Conservation (phyloP, 2,329 filamentous ascomycete species). For the Didymosphaeria variabile region DNA sequence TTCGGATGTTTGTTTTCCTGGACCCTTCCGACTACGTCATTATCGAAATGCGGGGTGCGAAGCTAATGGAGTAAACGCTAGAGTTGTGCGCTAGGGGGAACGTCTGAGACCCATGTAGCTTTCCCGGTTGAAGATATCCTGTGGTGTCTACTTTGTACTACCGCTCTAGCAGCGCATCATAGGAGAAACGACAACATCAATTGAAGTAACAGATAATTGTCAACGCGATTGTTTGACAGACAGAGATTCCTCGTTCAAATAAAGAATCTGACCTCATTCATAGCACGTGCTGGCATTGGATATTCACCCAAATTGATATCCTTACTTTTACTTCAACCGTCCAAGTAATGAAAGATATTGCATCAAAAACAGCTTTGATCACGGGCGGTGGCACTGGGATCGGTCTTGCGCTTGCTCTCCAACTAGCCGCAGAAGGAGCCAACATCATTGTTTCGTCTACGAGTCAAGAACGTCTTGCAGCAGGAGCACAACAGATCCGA, state of each 20-base stretch:
- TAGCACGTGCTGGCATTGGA: neutral
- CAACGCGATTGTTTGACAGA: neutral
- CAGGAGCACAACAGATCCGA: slow-evolving; percentile 23
- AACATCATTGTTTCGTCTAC: slow-evolving; percentile 28
- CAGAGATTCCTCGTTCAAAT: neutral
- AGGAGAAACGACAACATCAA: neutral
- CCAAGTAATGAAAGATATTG: slow-evolving; percentile 25
- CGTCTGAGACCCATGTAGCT: neutral
- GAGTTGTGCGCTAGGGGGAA: neutral
- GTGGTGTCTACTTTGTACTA: neutral
- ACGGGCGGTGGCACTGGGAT: slow-evolving; percentile 29
- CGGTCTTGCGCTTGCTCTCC: slow-evolving; percentile 25
- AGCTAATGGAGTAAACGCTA: neutral
- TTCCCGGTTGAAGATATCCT: neutral
- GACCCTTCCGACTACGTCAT: neutral
- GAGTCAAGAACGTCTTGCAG: slow-evolving; percentile 24
- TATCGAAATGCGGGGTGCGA: neutral
- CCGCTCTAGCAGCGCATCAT: neutral
- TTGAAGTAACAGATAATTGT: neutral
- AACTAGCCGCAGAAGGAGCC: slow-evolving; percentile 23
- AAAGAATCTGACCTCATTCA: neutral
- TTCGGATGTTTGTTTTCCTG: neutral
- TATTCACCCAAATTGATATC: neutral
- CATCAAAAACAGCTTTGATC: slow-evolving; percentile 27
- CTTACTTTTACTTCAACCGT: neutral